Percentiles rank a stretch among this genome's conserved stretches.
Conservation (phyloP, 805 yeast species). For the Tetrapisispora pingtungensis region DNA sequence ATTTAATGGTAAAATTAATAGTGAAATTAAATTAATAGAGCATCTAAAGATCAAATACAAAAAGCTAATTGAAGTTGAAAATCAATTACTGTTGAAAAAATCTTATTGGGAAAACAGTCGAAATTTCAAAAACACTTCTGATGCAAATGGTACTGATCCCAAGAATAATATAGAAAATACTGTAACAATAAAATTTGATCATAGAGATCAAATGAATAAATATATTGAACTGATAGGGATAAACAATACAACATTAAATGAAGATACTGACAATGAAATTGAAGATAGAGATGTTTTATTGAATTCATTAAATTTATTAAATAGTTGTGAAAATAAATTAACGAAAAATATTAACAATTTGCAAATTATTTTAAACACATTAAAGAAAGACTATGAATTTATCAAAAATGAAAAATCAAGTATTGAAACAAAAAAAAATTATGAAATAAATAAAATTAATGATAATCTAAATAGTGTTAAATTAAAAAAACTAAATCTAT, state of each 20-base stretch:
- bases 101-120: constrained; percentile 5
- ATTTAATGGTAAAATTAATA: constrained; percentile 19
- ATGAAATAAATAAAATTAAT: constrained; percentile 7
- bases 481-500: constrained; percentile 9
- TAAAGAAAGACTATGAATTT: constrained; percentile 19
- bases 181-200: constrained; percentile 2
- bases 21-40: constrained; percentile 11
- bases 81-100: constrained; percentile 4
- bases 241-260: constrained; percentile 12
- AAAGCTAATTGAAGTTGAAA: constrained; percentile 7
- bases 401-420: constrained; percentile 15
- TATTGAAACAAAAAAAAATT: constrained; percentile 10
- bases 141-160: neutral
- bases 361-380: constrained; percentile 13
- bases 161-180: neutral
- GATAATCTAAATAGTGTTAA: constrained; percentile 9
- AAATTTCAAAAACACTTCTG: too few species aligned
- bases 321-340: constrained; percentile 6
- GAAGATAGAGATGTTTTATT: neutral
- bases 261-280: neutral
- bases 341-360: constrained; percentile 14
- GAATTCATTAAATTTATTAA: constrained; percentile 8
- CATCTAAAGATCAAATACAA: constrained; percentile 9
- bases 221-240: constrained; percentile 22
- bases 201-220: constrained; percentile 14